Percentiles rank a stretch among this genome's conserved stretches.
Conservation (phyloP, 2,329 filamentous ascomycete genomes). For the Volutella citrinella region DNA sequence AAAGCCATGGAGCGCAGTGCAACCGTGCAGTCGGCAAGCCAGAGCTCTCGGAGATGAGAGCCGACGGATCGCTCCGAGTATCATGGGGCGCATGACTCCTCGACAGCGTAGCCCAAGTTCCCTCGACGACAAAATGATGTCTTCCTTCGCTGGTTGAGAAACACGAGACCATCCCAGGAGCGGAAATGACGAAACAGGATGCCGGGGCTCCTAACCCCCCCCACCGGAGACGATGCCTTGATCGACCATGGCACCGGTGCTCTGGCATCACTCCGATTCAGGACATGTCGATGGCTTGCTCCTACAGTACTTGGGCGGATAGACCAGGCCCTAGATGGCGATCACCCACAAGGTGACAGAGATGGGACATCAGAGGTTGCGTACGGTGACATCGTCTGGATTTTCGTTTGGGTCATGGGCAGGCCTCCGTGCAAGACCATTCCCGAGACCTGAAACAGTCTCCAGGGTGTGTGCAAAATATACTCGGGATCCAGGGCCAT, state of each 20-base stretch:
- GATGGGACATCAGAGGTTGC: too few relatives aligned
- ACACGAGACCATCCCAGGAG: neutral
- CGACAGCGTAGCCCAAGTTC: too few relatives aligned
- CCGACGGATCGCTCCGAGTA: neutral
- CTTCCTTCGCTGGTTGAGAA: too few relatives aligned
- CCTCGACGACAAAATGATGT: too few relatives aligned
- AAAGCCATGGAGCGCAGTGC: neutral
- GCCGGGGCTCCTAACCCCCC: too few relatives aligned
- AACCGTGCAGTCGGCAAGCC: neutral
- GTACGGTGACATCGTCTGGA: too few relatives aligned
- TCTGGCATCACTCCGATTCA: neutral
- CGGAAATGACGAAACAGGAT: too few relatives aligned
- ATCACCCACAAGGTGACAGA: neutral
- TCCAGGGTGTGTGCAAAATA: conserved; percentile 18
- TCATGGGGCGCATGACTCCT: too few relatives aligned
- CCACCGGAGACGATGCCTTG: too few relatives aligned
- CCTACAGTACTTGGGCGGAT: neutral
- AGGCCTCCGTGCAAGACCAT: neutral
- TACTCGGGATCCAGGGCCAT: conserved; percentile 11
- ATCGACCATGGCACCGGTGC: neutral
- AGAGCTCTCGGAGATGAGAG: neutral
- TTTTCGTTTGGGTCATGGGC: neutral
- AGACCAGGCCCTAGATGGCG: neutral
- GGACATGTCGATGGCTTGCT: neutral
- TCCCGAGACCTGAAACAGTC: conserved; percentile 27